Evolutionary conservation across 73 alveolate genomes (phyloP).

Genomic region (Blepharisma stoltei): DNA sequence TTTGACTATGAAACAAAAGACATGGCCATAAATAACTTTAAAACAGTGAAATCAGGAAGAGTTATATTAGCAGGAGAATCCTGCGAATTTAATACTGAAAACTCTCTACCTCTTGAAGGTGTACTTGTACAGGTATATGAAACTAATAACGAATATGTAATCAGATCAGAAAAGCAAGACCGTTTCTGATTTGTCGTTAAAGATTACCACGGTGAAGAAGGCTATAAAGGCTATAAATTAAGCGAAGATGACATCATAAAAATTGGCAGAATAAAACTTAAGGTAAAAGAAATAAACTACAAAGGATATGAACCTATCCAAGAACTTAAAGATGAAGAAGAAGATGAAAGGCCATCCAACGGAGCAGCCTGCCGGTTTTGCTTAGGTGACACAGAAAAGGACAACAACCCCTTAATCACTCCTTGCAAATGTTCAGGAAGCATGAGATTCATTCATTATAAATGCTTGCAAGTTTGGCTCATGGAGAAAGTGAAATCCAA

Average conservation of each 20-base stretch:
- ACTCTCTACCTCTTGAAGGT: not conserved
- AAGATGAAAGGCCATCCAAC: not conserved
- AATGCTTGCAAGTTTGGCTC: conserved; percentile 53
- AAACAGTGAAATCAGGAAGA: conserved; percentile 15
- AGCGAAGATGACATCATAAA: conserved; percentile 13
- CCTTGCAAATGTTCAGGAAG: conserved; percentile 60
- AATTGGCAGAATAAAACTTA: conserved; percentile 8
- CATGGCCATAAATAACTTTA: conserved; percentile 19
- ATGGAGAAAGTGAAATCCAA: conserved; percentile 32
- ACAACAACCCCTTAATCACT: conserved; percentile 48
- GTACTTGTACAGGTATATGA: not conserved
- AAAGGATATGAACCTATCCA: not conserved
- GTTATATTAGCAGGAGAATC: not conserved
- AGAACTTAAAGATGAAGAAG: not conserved
- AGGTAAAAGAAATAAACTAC: conserved; percentile 6
- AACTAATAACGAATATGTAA: not conserved
- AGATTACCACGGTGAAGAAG: not conserved
- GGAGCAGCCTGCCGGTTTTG: no score
- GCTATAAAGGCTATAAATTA: not conserved
- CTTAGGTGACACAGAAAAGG: conserved; percentile 31
- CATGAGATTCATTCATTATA: conserved; percentile 45
- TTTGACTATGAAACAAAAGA: conserved; percentile 51
- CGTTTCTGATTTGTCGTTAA: not conserved
- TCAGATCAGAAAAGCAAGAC: not conserved
- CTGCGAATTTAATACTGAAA: not conserved